Evolutionary conservation across 164 flowering plant genomes (phyloP), one percentile per base, ranked within the genome.

Genomic region (Chimonanthus salicifolius): DNA sequence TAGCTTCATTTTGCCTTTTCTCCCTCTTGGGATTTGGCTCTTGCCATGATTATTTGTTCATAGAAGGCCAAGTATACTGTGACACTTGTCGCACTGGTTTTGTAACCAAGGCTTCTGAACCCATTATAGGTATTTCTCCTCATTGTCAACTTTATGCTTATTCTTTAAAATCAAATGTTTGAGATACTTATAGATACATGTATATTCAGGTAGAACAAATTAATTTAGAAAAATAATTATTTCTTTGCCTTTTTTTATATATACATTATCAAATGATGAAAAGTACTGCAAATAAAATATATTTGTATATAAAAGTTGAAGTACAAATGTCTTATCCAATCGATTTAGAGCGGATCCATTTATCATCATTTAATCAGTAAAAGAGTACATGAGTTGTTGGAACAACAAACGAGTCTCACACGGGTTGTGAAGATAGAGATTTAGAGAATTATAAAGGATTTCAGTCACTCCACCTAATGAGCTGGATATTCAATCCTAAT

Each of bases 61-160:
- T 72, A 5, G 21, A 60, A 62, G 74, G 74, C 74, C 11, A n/a
- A 18, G 74, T 72, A 11, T 72, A 72, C 67, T 72, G 74, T 49
- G 74, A 72, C 74, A 62, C 49, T 43, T 72, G 74, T 67, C 66
- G 74, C 44, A 64, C 67, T 18, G 74, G 74, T 6, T 72, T 72
- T 20, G 46, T 47, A 47, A 72, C 74, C 3, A 46, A 49, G 5
- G 11, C 62, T 11, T 58, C 67, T 2, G 67, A 60, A 60, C 18
- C n/a, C 50, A 47, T 72, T 15, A 16, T 43, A 16, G 68, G 74
- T 63, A 62, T 62, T 48, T 66, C 4, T 45, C 20, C 5, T 66
- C 48, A 5, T 44, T 44, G 68, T 45, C 48, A 66, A 66, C 45
- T 66, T n/a, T 48, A 66, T 45, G 9, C 44, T 43, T 11, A 33